phyloP scores from a whole-genome alignment of 2,329 filamentous ascomycete genomes.

The Pseudogymnoascus sp. region DNA sequence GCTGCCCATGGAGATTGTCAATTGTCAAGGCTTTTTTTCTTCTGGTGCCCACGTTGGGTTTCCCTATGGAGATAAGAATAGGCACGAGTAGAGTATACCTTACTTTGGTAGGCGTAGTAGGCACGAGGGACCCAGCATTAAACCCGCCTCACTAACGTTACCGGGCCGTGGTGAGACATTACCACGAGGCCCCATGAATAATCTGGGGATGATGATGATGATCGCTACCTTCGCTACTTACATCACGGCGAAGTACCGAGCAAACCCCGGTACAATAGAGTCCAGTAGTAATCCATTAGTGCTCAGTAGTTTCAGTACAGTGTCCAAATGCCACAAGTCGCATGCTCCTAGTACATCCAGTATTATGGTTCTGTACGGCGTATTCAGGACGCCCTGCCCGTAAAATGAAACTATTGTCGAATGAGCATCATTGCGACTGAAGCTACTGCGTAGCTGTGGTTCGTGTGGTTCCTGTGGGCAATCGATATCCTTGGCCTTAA shows the following conservation, averaged over 20 bases:
- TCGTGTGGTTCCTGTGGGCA: constrained; percentile 1
- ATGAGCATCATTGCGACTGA: not conserved
- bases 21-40: not conserved
- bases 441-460: constrained; percentile 1
- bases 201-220: constrained; percentile 7
- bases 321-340: constrained; percentile 1
- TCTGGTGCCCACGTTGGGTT: not conserved
- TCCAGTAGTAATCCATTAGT: not conserved
- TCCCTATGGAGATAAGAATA: not conserved
- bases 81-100: not conserved
- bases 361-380: not conserved
- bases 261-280: not conserved
- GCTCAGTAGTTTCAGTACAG: not conserved
- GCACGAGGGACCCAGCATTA: constrained; percentile 1
- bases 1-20: not conserved
- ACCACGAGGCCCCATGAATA: not conserved
- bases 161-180: constrained; percentile 5
- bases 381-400: not conserved
- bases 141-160: constrained; percentile 6
- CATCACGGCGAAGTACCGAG: not conserved
- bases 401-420: constrained; percentile 2
- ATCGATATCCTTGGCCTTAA: constrained; percentile 8
- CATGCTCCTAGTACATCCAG: not conserved
- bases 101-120: constrained; percentile 1
- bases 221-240: not conserved